These are phyloP conservation scores for Penicillium palitans DNA, from an alignment of 2,329 filamentous ascomycete species.

Conservation along the genomic window DNA sequence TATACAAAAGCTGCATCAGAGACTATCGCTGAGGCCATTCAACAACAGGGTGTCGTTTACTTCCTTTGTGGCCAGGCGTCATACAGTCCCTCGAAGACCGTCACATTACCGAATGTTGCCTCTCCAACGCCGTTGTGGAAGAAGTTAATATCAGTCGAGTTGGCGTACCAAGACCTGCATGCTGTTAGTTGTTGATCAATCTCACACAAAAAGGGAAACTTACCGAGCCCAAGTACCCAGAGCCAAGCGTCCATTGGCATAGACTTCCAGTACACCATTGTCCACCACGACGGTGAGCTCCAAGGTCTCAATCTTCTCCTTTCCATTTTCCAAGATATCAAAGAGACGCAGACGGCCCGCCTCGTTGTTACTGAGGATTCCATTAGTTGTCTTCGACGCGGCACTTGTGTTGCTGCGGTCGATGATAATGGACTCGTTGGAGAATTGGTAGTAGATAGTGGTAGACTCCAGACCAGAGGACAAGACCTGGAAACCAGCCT, in stretches of 20 bases:
- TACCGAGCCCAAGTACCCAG: slow-evolving; percentile 23
- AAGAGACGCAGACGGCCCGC: slow-evolving; percentile 19
- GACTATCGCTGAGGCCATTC: background rate
- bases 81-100: slow-evolving; percentile 20
- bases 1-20: background rate
- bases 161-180: slow-evolving; percentile 21
- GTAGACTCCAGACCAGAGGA: slow-evolving; percentile 17
- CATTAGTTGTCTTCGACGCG: slow-evolving; percentile 13
- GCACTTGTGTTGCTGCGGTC: slow-evolving; percentile 22
- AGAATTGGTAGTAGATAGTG: slow-evolving; percentile 23
- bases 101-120: slow-evolving; percentile 17
- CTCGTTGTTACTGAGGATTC: slow-evolving; percentile 11
- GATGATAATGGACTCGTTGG: slow-evolving; percentile 23
- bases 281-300: slow-evolving; percentile 24
- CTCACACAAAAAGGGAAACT: background rate
- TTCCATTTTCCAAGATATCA: slow-evolving; percentile 9
- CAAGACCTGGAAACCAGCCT: slow-evolving; percentile 20
- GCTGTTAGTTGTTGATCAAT: background rate
- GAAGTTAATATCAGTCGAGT: slow-evolving; percentile 22
- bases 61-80: slow-evolving; percentile 21
- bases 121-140: slow-evolving; percentile 20
- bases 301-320: slow-evolving; percentile 16
- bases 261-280: slow-evolving; percentile 19
- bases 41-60: background rate
- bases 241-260: slow-evolving; percentile 25